Base-by-base conservation (phyloP, 2,329 filamentous ascomycete genomes). In the Tolypocladium ophioglossoides region DNA sequence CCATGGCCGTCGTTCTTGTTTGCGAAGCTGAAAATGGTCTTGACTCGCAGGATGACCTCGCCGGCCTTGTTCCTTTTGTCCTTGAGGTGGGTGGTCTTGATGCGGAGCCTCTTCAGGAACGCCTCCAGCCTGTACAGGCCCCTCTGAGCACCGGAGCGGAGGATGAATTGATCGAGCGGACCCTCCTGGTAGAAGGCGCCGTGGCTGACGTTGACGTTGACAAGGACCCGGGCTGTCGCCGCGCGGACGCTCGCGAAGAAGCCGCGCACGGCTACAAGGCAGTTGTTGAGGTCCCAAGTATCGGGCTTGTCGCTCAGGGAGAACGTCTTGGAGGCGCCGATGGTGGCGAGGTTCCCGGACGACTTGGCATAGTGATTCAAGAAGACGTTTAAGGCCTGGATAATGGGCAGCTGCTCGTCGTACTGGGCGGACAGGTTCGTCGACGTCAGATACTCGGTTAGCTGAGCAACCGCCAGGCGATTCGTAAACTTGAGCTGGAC, bases 21-120 rank as follows among this genome's bases (percentile, higher is more conserved):
- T 1, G 71, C 71, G 2, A 77, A 57, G 0, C 63, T 67, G 5
- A 54, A 54, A 11, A 77, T 71, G 5, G 65, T 68, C 58, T 72
- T 75, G 40, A 68, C 53, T 32, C 70, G 68, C 2, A 58, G 57
- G n/a, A 74, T 67, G 1, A 63, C 57, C 52, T 68, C 63, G 8
- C 65, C 64, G 4, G 37, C 52, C 48, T 55, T 69, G 55, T 67
- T 67, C 37, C 63, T 68, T 40, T 55, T 68, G 14, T 65, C 64
- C 4, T 58, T 60, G 0, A 75, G 62, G 52, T 76, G 74, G 2
- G 67, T 72, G 0, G 69, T 72, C 41, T 64, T 64, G 7, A 77
- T 59, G 5, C 65, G 66, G 2, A 75, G 53, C 5, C 64, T 56
- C 24, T 68, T 67, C 6, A 77, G 54, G 52, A 77, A 75, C n/a